Percentiles rank a stretch among this genome's conserved stretches.
These are phyloP conservation scores for Trametes meyenii DNA, from an alignment of 768 basidiomycete species.

Conservation along the genomic window DNA sequence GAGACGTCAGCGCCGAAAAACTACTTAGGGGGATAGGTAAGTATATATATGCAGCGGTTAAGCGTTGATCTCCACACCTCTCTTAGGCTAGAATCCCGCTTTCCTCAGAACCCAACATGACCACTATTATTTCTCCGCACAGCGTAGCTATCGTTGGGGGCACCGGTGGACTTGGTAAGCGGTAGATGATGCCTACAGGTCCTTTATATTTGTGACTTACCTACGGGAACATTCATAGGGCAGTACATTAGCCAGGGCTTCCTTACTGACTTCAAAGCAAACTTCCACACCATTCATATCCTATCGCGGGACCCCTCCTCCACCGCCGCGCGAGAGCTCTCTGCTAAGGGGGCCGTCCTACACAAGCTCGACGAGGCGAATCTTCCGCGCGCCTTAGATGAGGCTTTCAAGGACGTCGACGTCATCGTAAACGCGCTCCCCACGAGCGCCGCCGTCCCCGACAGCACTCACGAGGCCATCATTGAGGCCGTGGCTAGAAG, in stretches of 20 bases:
- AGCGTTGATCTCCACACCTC: no score
- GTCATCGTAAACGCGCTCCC: conserved; percentile 24
- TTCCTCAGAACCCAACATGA: not conserved
- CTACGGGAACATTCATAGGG: not conserved
- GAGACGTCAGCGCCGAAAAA: no score
- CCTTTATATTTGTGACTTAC: not conserved
- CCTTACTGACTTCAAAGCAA: conserved; percentile 13
- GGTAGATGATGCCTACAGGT: rapidly evolving
- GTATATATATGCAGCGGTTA: no score
- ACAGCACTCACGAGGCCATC: conserved; percentile 7
- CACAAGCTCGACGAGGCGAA: conserved; percentile 8
- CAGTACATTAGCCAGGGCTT: conserved; percentile 11
- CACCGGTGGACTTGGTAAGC: conserved; percentile 1
- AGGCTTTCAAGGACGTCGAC: conserved; percentile 26
- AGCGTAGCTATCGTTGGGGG: conserved; percentile 6
- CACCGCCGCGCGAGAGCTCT: conserved; percentile 13
- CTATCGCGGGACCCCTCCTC: conserved; percentile 22
- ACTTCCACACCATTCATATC: conserved; percentile 24
- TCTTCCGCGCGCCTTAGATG: conserved; percentile 1
- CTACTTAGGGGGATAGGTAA: no score
- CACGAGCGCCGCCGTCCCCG: not conserved
- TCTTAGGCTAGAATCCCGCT: no score
- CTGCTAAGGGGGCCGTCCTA: conserved; percentile 24
- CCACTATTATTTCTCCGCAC: not conserved
- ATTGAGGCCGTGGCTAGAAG: conserved; percentile 1